Evolutionary conservation across 1,139 yeast genomes (phyloP).

Genomic region (Pichia sp.): DNA sequence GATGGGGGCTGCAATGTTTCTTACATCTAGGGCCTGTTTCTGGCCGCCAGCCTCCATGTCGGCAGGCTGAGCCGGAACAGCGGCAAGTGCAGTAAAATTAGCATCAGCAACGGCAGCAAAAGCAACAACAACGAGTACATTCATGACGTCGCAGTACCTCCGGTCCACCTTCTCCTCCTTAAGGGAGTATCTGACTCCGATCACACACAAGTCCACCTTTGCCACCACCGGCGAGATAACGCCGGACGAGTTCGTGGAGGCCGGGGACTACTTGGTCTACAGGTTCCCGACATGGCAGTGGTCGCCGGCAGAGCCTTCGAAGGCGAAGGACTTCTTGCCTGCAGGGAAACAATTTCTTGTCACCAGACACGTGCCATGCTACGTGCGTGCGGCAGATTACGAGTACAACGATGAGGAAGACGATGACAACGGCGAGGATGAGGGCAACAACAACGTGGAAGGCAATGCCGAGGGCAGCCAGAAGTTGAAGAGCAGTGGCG

Average conservation of each 20-base stretch:
- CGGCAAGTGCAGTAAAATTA: too few relatives aligned
- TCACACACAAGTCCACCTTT: conserved; percentile 77
- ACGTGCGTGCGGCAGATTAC: conserved; percentile 63
- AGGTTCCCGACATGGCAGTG: conserved; percentile 98
- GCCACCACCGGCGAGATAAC: conserved; percentile 83
- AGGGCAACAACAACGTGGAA: conserved; percentile 7
- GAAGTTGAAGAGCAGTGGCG: background rate
- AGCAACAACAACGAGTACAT: background rate
- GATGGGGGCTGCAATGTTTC: too few relatives aligned
- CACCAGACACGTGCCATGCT: conserved; percentile 85
- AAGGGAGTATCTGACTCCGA: conserved; percentile 91
- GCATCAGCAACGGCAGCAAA: too few relatives aligned
- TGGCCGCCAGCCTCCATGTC: too few relatives aligned
- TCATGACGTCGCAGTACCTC: conserved; percentile 34
- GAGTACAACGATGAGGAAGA: conserved; percentile 39
- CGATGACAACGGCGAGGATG: conserved; percentile 31
- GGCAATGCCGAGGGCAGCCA: background rate
- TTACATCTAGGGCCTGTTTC: too few relatives aligned
- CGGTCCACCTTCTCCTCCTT: conserved; percentile 80
- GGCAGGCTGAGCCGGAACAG: too few relatives aligned
- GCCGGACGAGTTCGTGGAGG: conserved; percentile 86
- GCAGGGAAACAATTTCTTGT: conserved; percentile 79
- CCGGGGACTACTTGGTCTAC: conserved; percentile 87
- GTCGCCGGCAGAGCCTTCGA: conserved; percentile 63
- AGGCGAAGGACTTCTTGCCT: conserved; percentile 71